These are phyloP conservation scores for Phytophthora pistaciae DNA, from an alignment of 352 stramenopile species.

Conservation along the genomic window DNA sequence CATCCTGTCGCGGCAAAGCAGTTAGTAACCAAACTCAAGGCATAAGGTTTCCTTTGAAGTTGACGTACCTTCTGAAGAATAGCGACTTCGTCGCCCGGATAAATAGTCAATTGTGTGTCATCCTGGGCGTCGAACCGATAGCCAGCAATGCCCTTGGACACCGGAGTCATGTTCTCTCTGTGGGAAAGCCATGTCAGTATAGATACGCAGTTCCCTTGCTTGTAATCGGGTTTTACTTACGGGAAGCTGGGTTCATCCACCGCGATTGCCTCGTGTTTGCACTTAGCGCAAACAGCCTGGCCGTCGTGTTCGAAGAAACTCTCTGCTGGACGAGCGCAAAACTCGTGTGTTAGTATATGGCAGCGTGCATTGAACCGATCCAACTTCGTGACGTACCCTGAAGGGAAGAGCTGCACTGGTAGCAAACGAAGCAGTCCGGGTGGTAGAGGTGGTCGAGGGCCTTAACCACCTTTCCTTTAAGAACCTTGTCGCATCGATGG, in stretches of 20 bases:
- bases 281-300: slow-evolving; percentile 80
- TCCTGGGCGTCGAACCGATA: slow-evolving; percentile 85
- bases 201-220: not conserved
- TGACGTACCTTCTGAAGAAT: slow-evolving; percentile 78
- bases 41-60: not conserved
- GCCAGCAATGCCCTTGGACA: slow-evolving; percentile 67
- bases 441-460: slow-evolving; percentile 88
- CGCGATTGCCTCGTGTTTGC: slow-evolving; percentile 80
- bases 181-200: slow-evolving; percentile 2
- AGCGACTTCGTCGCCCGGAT: slow-evolving; percentile 75
- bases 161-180: slow-evolving; percentile 61
- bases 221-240: slow-evolving; percentile 40
- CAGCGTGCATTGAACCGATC: not conserved
- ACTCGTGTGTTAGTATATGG: slow-evolving; percentile 25
- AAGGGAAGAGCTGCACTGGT: slow-evolving; percentile 76
- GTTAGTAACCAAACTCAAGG: not conserved
- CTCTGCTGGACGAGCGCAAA: slow-evolving; percentile 51
- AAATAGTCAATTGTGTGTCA: slow-evolving; percentile 86
- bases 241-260: slow-evolving; percentile 48
- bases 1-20: slow-evolving; percentile 46
- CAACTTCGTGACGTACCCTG: slow-evolving; percentile 50
- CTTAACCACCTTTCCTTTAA: slow-evolving; percentile 90
- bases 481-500: slow-evolving; percentile 76
- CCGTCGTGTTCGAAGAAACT: slow-evolving; percentile 87
- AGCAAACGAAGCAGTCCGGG: slow-evolving; percentile 87